Evolutionary conservation across 352 stramenopile genomes (phyloP).

Genomic region (Halophytophthora batemanensis): DNA sequence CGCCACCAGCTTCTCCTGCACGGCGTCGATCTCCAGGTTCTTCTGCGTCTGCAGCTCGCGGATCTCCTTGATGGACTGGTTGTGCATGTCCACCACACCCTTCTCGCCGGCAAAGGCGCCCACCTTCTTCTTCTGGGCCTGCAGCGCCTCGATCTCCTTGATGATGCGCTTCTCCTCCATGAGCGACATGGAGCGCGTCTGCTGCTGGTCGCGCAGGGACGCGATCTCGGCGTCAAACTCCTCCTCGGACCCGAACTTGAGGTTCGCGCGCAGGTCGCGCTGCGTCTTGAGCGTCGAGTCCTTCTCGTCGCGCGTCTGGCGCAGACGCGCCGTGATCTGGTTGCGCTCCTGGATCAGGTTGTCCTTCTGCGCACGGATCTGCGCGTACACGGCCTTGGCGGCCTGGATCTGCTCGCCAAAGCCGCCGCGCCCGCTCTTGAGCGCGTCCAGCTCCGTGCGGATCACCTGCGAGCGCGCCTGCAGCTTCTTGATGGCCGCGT

Average conservation of each 20-base stretch:
- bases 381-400: conserved; percentile 82
- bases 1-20: conserved; percentile 91
- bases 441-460: conserved; percentile 69
- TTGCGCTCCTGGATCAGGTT: conserved; percentile 85
- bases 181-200: conserved; percentile 95
- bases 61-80: conserved; percentile 77
- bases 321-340: conserved; percentile 76
- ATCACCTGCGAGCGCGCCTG: conserved; percentile 80
- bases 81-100: conserved; percentile 76
- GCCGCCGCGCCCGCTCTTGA: conserved; percentile 78
- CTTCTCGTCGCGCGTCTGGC: conserved; percentile 81
- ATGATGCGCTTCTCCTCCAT: conserved; percentile 97
- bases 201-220: conserved; percentile 87
- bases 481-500: conserved; percentile 91
- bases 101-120: conserved; percentile 81
- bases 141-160: conserved; percentile 94
- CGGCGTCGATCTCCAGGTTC: conserved; percentile 93
- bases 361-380: conserved; percentile 82
- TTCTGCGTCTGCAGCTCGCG: conserved; percentile 82
- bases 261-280: conserved; percentile 46
- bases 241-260: conserved; percentile 87
- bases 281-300: conserved; percentile 71
- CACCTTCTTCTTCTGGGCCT: conserved; percentile 89
- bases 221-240: conserved; percentile 93
- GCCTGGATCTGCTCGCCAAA: conserved; percentile 87